Evolutionary conservation across 1,284 basidiomycete genomes (phyloP), one percentile per base, ranked within the genome.

Genomic region (Cryptococcus sp.): DNA sequence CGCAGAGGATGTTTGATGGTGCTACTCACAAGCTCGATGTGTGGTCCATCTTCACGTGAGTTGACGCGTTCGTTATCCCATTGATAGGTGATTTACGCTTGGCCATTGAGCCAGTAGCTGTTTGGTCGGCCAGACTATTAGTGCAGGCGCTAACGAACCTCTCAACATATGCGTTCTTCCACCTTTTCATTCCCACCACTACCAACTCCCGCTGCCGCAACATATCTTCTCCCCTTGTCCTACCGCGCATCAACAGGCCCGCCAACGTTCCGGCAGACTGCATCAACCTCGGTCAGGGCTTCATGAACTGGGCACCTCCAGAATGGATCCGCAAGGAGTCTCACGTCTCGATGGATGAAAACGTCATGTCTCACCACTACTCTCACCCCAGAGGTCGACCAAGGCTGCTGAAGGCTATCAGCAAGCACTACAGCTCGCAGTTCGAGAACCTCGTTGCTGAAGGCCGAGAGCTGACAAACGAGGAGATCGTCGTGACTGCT

Each of bases 401-500:
- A 38, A 86, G 91, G 61, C 83, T 97, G 48, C 83, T 94, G 37
- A 83, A 93, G 63, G 94, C 93, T 3, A 85, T 97, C 69, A 87
- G 87, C 69, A 81, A 84, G 15, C 86, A 88, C 74, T 94, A 93
- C 74, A 84, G 86, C 43, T 81, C 86, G 7, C 66, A 77, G 23
- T 80, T 80, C 57, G 78, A 79, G 57, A 83, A 85, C 62, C 83
- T 94, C 55, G 74, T 69, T 29, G 65, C 61, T 46, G 73, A 74
- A 26, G 83, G 84, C 8, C 83, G 89, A 53, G 81, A 87, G 17
- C 83, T 99, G 26, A 86, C 93, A 70, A 82, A 88, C 10, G 91
- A 97, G 67, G 93, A 99, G 76, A 93, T 99, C 49, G 81, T 93
- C 40, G 88, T 99, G 44, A 95, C 94, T 0, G 93, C 93, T 60